Conservation (phyloP, 164 flowering plant species). For the Brasenia schreberi region DNA sequence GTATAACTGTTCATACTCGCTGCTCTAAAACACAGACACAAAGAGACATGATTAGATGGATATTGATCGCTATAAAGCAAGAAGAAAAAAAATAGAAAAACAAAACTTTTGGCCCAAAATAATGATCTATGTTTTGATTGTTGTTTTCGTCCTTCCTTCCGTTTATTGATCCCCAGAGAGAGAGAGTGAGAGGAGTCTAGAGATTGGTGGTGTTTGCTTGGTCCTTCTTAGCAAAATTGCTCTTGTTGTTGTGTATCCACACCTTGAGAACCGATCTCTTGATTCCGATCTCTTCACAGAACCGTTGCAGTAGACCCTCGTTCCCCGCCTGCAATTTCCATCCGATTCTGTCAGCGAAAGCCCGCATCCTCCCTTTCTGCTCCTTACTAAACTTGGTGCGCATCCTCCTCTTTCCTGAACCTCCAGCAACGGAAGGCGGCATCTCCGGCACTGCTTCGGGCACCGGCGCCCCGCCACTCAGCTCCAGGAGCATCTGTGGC, state of each 20-base stretch:
- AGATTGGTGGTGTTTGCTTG: not conserved
- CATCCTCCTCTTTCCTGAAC: constrained; percentile 31
- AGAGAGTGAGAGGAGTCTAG: not conserved
- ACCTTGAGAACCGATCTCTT: constrained; percentile 50
- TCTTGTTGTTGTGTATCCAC: constrained; percentile 86
- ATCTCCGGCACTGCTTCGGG: not conserved
- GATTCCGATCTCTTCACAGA: constrained; percentile 64
- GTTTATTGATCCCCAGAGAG: not conserved
- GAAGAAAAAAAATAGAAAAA: too few species aligned
- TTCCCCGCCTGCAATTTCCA: constrained; percentile 63
- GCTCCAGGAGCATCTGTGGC: constrained; percentile 42
- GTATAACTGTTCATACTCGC: too few species aligned
- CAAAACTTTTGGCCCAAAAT: not conserved
- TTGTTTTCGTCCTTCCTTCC: too few species aligned
- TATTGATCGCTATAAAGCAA: not conserved
- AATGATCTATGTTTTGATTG: not conserved
- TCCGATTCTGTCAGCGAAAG: constrained; percentile 49
- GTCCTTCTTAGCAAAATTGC: constrained; percentile 24
- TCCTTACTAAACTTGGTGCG: constrained; percentile 57
- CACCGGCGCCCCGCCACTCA: constrained; percentile 18
- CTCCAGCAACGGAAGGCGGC: constrained; percentile 5
- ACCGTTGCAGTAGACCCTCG: constrained; percentile 32
- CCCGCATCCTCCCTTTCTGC: constrained; percentile 80
- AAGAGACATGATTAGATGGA: too few species aligned
- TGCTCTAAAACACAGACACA: too few species aligned